These are phyloP conservation scores for Paralagenidium karlingii DNA, from an alignment of 352 stramenopile genomes.

Conservation along the genomic window DNA sequence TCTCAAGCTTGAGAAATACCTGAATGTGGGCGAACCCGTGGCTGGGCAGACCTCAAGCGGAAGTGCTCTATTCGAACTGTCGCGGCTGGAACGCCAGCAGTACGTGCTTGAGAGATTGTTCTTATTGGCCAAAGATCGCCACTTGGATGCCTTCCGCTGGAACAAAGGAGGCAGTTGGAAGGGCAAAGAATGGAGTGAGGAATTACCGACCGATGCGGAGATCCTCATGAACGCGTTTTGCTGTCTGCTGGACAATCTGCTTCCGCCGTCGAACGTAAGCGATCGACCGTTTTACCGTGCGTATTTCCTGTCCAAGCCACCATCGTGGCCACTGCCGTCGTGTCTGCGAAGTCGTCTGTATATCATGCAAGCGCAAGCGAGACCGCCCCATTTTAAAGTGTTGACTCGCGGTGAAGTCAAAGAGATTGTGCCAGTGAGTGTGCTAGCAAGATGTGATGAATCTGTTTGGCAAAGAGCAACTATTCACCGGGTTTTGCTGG, in stretches of 20 bases:
- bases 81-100: slow-evolving; percentile 64
- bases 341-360: slow-evolving; percentile 58
- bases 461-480: no score
- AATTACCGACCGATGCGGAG: slow-evolving; percentile 62
- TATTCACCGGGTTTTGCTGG: background rate
- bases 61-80: slow-evolving; percentile 62
- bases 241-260: slow-evolving; percentile 81
- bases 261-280: slow-evolving; percentile 58
- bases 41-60: no score
- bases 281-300: slow-evolving; percentile 75
- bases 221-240: slow-evolving; percentile 84
- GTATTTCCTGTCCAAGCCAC: slow-evolving; percentile 64
- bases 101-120: slow-evolving; percentile 76
- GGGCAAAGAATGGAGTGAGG: slow-evolving; percentile 74
- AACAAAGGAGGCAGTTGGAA: slow-evolving; percentile 74
- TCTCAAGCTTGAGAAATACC: slow-evolving; percentile 80
- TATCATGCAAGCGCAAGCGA: slow-evolving; percentile 57
- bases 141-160: slow-evolving; percentile 73
- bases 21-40: slow-evolving; percentile 66
- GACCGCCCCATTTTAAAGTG: slow-evolving; percentile 77
- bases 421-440: slow-evolving; percentile 69
- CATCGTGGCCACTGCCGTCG: slow-evolving; percentile 58
- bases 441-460: no score
- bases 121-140: slow-evolving; percentile 80
- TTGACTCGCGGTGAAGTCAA: slow-evolving; percentile 59